These are phyloP conservation scores for Ulmus americana DNA, from an alignment of 331 rosid genomes.

Conservation along the genomic window DNA sequence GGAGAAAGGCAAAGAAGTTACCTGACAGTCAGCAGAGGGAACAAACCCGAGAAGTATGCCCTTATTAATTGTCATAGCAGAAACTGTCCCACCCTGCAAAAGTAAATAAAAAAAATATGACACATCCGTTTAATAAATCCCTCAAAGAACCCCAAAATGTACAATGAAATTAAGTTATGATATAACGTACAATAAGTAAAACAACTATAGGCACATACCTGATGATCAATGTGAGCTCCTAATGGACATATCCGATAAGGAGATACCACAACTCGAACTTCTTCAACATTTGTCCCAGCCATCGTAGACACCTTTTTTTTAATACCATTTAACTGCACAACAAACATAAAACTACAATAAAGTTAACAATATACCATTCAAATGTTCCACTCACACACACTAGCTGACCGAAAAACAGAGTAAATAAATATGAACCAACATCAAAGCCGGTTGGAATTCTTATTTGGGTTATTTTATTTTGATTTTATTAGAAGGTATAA, in stretches of 20 bases:
- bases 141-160: too few relatives aligned
- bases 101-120: neutral
- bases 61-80: conserved; percentile 74
- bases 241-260: conserved; percentile 95
- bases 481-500: too few relatives aligned
- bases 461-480: too few relatives aligned
- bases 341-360: neutral
- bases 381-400: neutral
- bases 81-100: conserved; percentile 77
- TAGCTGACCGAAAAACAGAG: neutral
- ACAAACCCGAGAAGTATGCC: conserved; percentile 85
- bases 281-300: conserved; percentile 43
- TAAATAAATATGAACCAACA: neutral
- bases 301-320: conserved; percentile 50
- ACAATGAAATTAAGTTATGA: neutral
- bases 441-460: neutral
- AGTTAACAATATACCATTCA: neutral
- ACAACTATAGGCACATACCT: conserved; percentile 38
- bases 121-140: neutral
- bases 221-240: conserved; percentile 98
- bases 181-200: neutral
- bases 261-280: conserved; percentile 72
- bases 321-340: conserved; percentile 52
- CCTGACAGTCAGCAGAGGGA: conserved; percentile 65
- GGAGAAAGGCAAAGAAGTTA: conserved; percentile 12